phyloP scores from a whole-genome alignment of 306 rosid species.

The Vigna radiata region DNA sequence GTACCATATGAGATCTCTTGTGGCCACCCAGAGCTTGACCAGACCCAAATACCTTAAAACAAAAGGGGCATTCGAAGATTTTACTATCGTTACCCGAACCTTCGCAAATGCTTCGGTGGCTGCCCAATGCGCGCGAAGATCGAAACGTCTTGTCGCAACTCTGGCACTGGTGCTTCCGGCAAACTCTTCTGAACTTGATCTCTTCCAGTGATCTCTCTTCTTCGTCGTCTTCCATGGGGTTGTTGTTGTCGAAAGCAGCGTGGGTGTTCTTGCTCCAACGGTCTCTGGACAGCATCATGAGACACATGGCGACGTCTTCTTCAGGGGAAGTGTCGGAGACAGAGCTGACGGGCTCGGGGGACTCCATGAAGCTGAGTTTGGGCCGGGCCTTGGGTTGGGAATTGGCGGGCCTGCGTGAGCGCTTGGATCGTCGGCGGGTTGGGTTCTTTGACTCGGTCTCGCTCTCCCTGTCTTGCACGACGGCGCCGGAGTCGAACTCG shows the following conservation, averaged over 20 bases:
- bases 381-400: slow-evolving; percentile 8
- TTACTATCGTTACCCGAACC: slow-evolving; percentile 41
- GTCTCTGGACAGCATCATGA: slow-evolving; percentile 85
- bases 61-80: slow-evolving; percentile 77
- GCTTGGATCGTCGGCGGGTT: slow-evolving; percentile 76
- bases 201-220: slow-evolving; percentile 32
- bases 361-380: slow-evolving; percentile 47
- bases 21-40: slow-evolving; percentile 97
- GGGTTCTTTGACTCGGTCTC: slow-evolving; percentile 82
- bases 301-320: slow-evolving; percentile 79
- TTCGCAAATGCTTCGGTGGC: slow-evolving; percentile 65
- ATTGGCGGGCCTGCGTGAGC: background rate
- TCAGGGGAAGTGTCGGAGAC: slow-evolving; percentile 73
- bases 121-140: slow-evolving; percentile 70
- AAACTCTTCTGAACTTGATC: slow-evolving; percentile 49
- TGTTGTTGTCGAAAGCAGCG: background rate
- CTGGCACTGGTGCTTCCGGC: slow-evolving; percentile 64
- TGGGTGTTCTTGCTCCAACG: slow-evolving; percentile 44
- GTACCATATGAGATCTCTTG: slow-evolving; percentile 74
- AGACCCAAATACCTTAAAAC: slow-evolving; percentile 72
- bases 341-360: slow-evolving; percentile 62
- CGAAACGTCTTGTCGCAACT: slow-evolving; percentile 64
- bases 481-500: slow-evolving; percentile 56
- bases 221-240: background rate
- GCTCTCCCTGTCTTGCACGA: slow-evolving; percentile 76